A percentile compares a stretch with the other conserved stretches of the same genome.
These are phyloP conservation scores for Cystofilobasidium ferigula DNA, from an alignment of 768 basidiomycete species.

Conservation along the genomic window DNA sequence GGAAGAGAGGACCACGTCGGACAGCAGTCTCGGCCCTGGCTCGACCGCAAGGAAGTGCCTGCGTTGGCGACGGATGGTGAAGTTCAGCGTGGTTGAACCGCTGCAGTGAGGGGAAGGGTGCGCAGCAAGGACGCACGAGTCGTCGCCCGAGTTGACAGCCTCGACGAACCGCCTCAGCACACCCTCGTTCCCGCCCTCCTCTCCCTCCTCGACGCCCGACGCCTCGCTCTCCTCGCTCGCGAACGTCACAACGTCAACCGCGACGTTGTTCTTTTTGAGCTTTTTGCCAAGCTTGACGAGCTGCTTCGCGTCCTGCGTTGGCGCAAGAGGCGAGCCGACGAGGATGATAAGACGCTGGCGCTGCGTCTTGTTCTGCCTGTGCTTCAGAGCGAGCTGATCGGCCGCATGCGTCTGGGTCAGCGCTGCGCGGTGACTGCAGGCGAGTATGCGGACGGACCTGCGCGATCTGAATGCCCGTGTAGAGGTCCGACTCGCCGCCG, in stretches of 20 bases:
- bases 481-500: slow-evolving; percentile 71
- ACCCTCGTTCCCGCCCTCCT: slow-evolving; percentile 46
- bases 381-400: slow-evolving; percentile 83
- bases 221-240: slow-evolving; percentile 65
- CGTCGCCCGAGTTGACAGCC: slow-evolving; percentile 62
- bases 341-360: slow-evolving; percentile 93
- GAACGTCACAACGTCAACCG: slow-evolving; percentile 79
- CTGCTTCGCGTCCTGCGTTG: slow-evolving; percentile 50
- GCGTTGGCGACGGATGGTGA: too few species aligned
- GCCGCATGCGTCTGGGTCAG: too few species aligned
- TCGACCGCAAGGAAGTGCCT: slow-evolving; percentile 75
- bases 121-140: slow-evolving; percentile 71
- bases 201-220: background rate
- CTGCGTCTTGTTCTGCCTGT: slow-evolving; percentile 95
- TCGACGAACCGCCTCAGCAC: slow-evolving; percentile 75
- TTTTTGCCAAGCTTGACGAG: slow-evolving; percentile 89
- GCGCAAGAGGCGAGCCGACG: slow-evolving; percentile 65
- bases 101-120: background rate
- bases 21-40: slow-evolving; percentile 60
- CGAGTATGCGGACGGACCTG: slow-evolving; percentile 41
- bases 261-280: slow-evolving; percentile 98
- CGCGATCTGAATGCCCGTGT: slow-evolving; percentile 82
- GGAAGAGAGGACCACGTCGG: slow-evolving; percentile 68
- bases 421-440: background rate
- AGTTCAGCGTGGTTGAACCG: too few species aligned